Evolutionary conservation across 1,284 basidiomycete genomes (phyloP).

Genomic region (Irpex sp.): DNA sequence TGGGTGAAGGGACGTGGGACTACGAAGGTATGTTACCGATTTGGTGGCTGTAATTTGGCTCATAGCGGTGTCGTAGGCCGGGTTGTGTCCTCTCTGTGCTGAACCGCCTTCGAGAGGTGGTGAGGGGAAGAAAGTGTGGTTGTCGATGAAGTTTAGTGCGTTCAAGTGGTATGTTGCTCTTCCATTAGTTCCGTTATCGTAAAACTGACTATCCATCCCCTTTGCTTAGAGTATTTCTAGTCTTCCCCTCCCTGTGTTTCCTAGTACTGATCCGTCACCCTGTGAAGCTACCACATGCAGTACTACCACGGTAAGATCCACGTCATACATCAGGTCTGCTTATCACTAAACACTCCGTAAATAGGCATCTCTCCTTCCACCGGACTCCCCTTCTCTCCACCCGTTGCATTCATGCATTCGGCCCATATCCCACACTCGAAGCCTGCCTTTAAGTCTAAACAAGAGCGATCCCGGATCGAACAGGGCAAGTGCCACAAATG

Average conservation of each 20-base stretch:
- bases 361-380: conserved; percentile 30
- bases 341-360: neutral
- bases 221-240: conserved; percentile 25
- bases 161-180: conserved; percentile 72
- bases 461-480: conserved; percentile 64
- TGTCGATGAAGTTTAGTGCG: conserved; percentile 84
- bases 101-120: conserved; percentile 72
- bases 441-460: conserved; percentile 49
- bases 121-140: conserved; percentile 69
- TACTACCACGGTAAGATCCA: conserved; percentile 73
- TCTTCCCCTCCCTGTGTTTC: neutral
- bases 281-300: conserved; percentile 83
- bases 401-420: conserved; percentile 54
- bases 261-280: neutral
- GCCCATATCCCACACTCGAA: neutral
- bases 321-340: neutral
- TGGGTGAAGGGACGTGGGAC: conserved; percentile 78
- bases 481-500: conserved; percentile 85
- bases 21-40: conserved; percentile 53
- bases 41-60: neutral
- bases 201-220: too few relatives aligned
- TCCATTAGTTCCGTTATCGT: neutral
- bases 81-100: conserved; percentile 82
- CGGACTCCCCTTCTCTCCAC: conserved; percentile 84
- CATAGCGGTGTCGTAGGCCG: conserved; percentile 43